Evolutionary conservation across 1,139 yeast species (phyloP), one percentile per base, ranked within the genome.

Genomic region (Protomyces inundatus): DNA sequence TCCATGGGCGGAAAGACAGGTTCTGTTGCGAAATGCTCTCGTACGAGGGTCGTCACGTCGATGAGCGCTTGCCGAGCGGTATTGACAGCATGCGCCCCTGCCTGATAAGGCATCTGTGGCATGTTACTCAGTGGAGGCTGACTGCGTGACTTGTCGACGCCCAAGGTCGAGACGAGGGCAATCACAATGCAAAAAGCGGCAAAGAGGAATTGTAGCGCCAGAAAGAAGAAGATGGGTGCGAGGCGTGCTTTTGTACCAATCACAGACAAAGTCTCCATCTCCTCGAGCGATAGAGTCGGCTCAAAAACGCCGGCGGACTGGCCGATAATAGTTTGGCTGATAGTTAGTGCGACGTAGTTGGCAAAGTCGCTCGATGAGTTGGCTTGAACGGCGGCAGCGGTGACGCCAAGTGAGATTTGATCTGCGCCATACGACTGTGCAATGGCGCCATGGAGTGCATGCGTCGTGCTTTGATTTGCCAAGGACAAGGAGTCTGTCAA

Each of bases 41-140:
- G 16, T 32, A 53, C 39, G 14, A 53, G 33, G 36, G 45, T 53
- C 12, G 36, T 35, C n/a, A 53, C 42, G 33, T 53, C 55, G n/a
- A 53, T 35, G 33, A 53, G 45, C 9, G 39, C 55, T 5, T 35
- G 55, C 35, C 55, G 34, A 14, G 55, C 55, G 33, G 33, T 35
- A 33, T 53, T 53, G 55, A 53, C 55, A n/a, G 55, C 55, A 14
- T 53, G 45, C 7, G 55, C 55, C 10, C 55, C 55, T 30, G 36
- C 36, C 10, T 39, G 42, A 39, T 12, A 39, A 12, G 42, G 42
- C 42, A 39, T 39, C n/a, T 14, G 12, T 39, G 42, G 42, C 42
- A 39, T 39, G 12, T 39, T n/a, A 2, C 23, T 23, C 12, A 39
- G n/a, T 12, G 14, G 6, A 5, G 42, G n/a, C 14, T 39, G 12